Evolutionary conservation across 1,284 basidiomycete genomes (phyloP).

Genomic region (Phlebopus sp.): DNA sequence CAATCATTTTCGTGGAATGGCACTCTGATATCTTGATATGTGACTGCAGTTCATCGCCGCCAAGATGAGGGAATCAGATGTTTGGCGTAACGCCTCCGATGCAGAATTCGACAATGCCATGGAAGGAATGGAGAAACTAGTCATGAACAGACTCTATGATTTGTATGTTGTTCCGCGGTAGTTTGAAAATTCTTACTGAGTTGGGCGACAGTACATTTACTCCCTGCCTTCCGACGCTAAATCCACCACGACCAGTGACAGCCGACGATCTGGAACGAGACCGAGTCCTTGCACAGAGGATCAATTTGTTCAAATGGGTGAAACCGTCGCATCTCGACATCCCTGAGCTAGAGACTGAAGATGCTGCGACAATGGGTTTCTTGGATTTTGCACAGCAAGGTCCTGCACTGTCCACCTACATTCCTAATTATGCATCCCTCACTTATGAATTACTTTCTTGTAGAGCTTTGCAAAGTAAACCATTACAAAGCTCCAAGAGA

Average conservation of each 20-base stretch:
- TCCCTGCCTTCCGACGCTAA: conserved; percentile 64
- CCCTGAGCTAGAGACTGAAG: conserved; percentile 39
- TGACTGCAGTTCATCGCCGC: conserved; percentile 73
- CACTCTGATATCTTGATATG: conserved; percentile 8
- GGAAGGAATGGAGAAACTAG: conserved; percentile 99
- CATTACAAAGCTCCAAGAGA: conserved; percentile 98
- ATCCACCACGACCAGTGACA: conserved; percentile 78
- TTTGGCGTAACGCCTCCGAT: conserved; percentile 76
- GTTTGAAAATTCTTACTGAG: conserved; percentile 4
- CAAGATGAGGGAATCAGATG: conserved; percentile 83
- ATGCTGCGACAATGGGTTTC: conserved; percentile 74
- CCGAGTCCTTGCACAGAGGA: conserved; percentile 87
- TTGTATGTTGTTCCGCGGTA: conserved; percentile 48
- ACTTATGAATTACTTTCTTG: not conserved
- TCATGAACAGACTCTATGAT: conserved; percentile 97
- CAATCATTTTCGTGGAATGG: conserved; percentile 5
- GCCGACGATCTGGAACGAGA: conserved; percentile 96
- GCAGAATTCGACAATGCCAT: conserved; percentile 94
- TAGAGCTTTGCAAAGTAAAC: conserved; percentile 94
- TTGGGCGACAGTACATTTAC: conserved; percentile 74
- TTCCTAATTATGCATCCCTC: not conserved
- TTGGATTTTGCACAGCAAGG: conserved; percentile 93
- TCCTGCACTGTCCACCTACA: conserved; percentile 22
- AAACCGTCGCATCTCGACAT: conserved; percentile 88
- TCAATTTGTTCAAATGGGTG: conserved; percentile 89